A percentile compares a stretch with the other conserved stretches of the same genome.
phyloP scores from a whole-genome alignment of 176 grass and related monocot species.

The Eremochloa ophiuroides region DNA sequence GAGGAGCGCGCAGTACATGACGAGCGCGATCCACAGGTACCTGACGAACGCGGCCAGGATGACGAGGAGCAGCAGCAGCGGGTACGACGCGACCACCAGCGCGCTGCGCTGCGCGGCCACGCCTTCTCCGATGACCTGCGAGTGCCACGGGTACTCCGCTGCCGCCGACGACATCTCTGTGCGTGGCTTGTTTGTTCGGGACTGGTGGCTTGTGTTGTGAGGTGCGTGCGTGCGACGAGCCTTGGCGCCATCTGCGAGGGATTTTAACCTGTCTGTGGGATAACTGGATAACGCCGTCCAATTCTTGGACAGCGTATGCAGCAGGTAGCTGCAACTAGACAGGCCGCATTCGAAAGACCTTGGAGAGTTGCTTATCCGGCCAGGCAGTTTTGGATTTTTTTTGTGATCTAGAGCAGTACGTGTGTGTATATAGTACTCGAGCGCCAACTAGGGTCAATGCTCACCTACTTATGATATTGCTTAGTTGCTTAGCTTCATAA shows the following conservation, averaged over 20 bases:
- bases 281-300: slow-evolving; percentile 1
- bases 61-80: slow-evolving; percentile 32
- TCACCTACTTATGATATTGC: neutral
- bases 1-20: slow-evolving; percentile 28
- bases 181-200: too few relatives aligned
- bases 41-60: slow-evolving; percentile 35
- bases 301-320: neutral
- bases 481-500: neutral
- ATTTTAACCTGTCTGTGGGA: neutral
- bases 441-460: neutral
- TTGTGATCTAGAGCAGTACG: slow-evolving; percentile 21
- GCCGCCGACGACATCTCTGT: neutral
- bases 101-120: neutral
- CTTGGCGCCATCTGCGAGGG: neutral
- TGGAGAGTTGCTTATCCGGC: neutral
- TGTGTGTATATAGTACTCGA: too few relatives aligned
- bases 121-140: neutral
- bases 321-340: slow-evolving; percentile 19
- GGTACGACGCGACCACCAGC: slow-evolving; percentile 41
- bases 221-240: neutral
- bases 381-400: neutral
- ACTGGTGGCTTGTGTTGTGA: too few relatives aligned
- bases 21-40: slow-evolving; percentile 42
- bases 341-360: slow-evolving; percentile 8
- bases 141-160: slow-evolving; percentile 5